Evolutionary conservation across 2,329 filamentous ascomycete species (phyloP).

Genomic region (Orbilia quercus): DNA sequence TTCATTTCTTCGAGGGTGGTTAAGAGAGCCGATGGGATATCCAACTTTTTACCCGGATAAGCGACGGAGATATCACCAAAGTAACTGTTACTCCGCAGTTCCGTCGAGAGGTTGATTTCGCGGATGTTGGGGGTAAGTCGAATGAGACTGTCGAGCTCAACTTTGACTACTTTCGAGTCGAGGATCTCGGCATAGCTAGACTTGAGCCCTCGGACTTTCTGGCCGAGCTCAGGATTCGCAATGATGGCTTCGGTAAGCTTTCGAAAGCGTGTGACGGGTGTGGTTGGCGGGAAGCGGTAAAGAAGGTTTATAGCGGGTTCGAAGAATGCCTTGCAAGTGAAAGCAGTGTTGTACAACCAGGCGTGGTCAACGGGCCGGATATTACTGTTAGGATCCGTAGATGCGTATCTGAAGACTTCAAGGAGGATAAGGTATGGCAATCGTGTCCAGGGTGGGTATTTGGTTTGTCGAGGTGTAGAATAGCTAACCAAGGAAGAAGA

Average conservation of each 20-base stretch:
- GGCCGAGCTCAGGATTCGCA: conserved; percentile 22
- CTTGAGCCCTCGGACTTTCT: conserved; percentile 27
- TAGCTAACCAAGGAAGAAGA: conserved; percentile 10
- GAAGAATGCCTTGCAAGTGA: conserved; percentile 47
- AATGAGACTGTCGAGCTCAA: conserved; percentile 36
- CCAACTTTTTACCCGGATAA: conserved; percentile 7
- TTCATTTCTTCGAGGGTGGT: conserved; percentile 17
- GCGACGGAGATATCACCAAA: neutral
- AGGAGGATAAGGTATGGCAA: conserved; percentile 41
- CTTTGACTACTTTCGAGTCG: conserved; percentile 38
- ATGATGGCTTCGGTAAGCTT: conserved; percentile 32
- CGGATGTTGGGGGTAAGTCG: conserved; percentile 27
- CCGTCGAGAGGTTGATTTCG: conserved; percentile 30
- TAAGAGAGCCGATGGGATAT: conserved; percentile 28
- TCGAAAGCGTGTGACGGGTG: conserved; percentile 20
- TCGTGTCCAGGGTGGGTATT: conserved; percentile 40
- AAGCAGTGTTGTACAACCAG: conserved; percentile 37
- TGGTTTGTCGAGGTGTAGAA: conserved; percentile 37
- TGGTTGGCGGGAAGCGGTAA: conserved; percentile 28
- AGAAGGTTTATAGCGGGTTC: conserved; percentile 48
- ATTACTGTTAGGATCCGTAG: conserved; percentile 26
- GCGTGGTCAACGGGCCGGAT: conserved; percentile 22
- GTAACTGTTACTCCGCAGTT: conserved; percentile 2
- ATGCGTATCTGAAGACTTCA: conserved; percentile 38
- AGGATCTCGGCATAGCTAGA: conserved; percentile 25